Evolutionary conservation across 345 rosid species (phyloP).

Genomic region (Isatis tinctoria): DNA sequence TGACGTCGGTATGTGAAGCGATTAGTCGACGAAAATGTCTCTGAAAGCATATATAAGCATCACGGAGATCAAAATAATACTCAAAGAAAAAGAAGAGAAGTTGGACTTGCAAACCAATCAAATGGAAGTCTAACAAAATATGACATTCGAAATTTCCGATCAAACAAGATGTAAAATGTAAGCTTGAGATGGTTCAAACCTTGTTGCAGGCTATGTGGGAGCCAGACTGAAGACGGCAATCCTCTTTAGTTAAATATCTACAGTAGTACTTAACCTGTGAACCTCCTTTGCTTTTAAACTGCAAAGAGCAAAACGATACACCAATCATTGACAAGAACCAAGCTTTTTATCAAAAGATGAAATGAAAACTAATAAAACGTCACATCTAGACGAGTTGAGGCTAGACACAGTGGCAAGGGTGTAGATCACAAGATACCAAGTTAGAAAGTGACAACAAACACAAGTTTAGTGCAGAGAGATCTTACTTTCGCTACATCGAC

Average conservation of each 20-base stretch:
- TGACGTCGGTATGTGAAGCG: conserved; percentile 90
- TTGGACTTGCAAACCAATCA: neutral
- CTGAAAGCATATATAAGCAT: conserved; percentile 40
- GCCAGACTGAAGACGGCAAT: conserved; percentile 81
- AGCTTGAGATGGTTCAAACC: conserved; percentile 38
- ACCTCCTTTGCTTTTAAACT: conserved; percentile 99
- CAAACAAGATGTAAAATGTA: neutral
- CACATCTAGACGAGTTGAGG: conserved; percentile 5
- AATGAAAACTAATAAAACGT: neutral
- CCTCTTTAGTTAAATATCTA: conserved; percentile 89
- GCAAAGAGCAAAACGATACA: conserved; percentile 20
- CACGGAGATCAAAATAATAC: neutral
- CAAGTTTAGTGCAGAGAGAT: neutral
- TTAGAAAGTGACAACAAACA: neutral
- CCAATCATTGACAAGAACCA: conserved; percentile 12
- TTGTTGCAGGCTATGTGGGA: conserved; percentile 86
- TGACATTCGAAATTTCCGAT: neutral
- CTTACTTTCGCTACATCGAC: neutral
- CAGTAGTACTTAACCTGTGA: conserved; percentile 95
- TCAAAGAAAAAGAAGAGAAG: neutral
- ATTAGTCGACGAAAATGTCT: conserved; percentile 92
- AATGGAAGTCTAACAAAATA: neutral
- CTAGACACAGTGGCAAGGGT: neutral
- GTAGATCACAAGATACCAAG: neutral
- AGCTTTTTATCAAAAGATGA: neutral